phyloP scores from a whole-genome alignment of 352 stramenopile species.

The Globisporangium okanoganense region DNA sequence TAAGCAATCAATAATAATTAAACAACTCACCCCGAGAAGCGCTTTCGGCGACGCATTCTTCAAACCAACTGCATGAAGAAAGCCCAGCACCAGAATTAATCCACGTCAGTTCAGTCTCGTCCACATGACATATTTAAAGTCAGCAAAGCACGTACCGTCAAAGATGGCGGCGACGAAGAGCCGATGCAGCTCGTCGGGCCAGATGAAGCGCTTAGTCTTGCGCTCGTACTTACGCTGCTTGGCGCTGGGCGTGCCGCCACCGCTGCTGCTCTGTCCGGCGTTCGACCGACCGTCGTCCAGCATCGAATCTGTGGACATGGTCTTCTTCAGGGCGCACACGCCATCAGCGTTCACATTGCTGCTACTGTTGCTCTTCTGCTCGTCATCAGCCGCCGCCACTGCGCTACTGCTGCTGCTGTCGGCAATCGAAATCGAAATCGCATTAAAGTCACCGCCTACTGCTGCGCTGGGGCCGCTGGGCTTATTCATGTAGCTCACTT shows the following conservation, averaged over 20 bases:
- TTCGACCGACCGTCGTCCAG: slow-evolving; percentile 8
- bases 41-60: slow-evolving; percentile 87
- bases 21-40: slow-evolving; percentile 48
- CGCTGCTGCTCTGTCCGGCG: slow-evolving; percentile 15
- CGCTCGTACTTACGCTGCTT: slow-evolving; percentile 85
- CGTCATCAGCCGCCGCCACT: neutral
- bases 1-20: slow-evolving; percentile 5
- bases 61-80: slow-evolving; percentile 52
- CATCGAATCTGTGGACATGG: slow-evolving; percentile 21
- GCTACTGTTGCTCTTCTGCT: slow-evolving; percentile 1
- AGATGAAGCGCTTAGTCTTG: slow-evolving; percentile 87
- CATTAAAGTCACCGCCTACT: neutral
- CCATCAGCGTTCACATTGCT: neutral
- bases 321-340: slow-evolving; percentile 13
- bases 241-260: slow-evolving; percentile 17
- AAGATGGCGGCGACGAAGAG: slow-evolving; percentile 88
- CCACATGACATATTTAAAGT: slow-evolving; percentile 5
- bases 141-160: slow-evolving; percentile 47
- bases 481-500: slow-evolving; percentile 15
- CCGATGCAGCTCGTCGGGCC: slow-evolving; percentile 84
- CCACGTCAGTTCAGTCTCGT: slow-evolving; percentile 2
- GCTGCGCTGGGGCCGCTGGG: neutral
- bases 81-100: slow-evolving; percentile 1
- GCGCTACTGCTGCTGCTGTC: neutral
- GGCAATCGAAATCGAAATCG: neutral